Percentiles rank a stretch among this genome's conserved stretches.
Evolutionary conservation across 2,329 filamentous ascomycete species (phyloP).

Genomic region (Botrytis medusae): DNA sequence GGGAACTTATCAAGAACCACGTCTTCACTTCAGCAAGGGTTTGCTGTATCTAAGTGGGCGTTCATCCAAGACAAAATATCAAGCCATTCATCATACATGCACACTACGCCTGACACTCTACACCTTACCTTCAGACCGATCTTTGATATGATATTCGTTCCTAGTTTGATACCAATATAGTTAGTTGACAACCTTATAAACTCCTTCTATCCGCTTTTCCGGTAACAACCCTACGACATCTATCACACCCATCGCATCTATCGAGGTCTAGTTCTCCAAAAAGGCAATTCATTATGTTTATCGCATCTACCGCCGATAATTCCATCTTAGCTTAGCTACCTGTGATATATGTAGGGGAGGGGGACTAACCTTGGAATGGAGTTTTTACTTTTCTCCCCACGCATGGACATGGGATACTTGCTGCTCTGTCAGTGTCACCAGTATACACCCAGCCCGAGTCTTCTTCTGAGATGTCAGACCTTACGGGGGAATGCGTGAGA

Average conservation of each 20-base stretch:
- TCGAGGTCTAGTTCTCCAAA: background rate
- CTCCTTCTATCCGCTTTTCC: background rate
- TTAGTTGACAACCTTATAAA: background rate
- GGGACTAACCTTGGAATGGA: background rate
- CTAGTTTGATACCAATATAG: background rate
- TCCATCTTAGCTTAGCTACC: background rate
- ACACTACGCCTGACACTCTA: background rate
- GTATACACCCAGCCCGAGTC: background rate
- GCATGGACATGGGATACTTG: background rate
- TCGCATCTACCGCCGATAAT: constrained; percentile 12
- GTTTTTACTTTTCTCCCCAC: background rate
- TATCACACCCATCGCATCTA: background rate
- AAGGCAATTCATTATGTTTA: constrained; percentile 9
- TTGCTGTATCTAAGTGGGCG: background rate
- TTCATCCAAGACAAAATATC: background rate
- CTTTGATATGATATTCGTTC: background rate
- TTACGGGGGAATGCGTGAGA: too few species aligned
- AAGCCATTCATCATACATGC: background rate
- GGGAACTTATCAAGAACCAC: background rate
- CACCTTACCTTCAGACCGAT: constrained; percentile 1
- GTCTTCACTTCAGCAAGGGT: background rate
- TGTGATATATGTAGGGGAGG: background rate
- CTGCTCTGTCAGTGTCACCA: background rate
- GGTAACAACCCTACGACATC: background rate
- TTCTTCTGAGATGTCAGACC: background rate